A percentile compares a stretch with the other conserved stretches of the same genome.
phyloP scores from a whole-genome alignment of 2,329 filamentous ascomycete genomes.

The Monilinia fructicola region DNA sequence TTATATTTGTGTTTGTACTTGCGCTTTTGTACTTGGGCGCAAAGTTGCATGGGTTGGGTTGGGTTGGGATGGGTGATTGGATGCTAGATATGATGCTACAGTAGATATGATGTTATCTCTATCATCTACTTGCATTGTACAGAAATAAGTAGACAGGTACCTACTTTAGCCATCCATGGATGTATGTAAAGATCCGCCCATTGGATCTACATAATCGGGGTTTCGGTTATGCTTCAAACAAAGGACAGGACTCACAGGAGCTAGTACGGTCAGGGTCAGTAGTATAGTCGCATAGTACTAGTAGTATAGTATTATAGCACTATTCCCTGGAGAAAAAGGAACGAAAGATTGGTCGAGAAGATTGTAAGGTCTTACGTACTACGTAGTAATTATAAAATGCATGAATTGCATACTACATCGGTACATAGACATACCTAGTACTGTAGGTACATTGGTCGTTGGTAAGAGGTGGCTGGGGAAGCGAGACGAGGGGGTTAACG shows the following conservation, averaged over 20 bases:
- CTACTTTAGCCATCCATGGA: too few relatives aligned
- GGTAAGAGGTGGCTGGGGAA: constrained; percentile 1
- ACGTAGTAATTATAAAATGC: neutral
- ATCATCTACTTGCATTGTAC: neutral
- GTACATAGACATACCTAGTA: too few relatives aligned
- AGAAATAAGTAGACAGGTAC: neutral
- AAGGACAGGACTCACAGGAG: too few relatives aligned
- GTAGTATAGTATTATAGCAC: neutral
- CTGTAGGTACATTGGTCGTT: too few relatives aligned
- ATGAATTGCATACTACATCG: too few relatives aligned
- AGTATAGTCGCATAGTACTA: too few relatives aligned
- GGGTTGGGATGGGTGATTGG: neutral
- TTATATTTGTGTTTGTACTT: neutral
- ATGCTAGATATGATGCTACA: too few relatives aligned
- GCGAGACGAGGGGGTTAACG: neutral
- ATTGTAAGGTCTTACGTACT: neutral
- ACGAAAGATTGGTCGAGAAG: neutral
- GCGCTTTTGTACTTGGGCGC: neutral
- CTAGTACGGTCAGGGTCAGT: too few relatives aligned
- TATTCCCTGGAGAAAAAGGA: neutral
- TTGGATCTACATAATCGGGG: neutral
- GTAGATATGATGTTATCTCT: too few relatives aligned
- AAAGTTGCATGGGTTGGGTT: constrained; percentile 1
- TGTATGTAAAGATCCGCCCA: neutral
- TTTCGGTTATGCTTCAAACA: neutral